Evolutionary conservation across 495 filamentous ascomycete species (phyloP).

Genomic region (Copromyces sp.): DNA sequence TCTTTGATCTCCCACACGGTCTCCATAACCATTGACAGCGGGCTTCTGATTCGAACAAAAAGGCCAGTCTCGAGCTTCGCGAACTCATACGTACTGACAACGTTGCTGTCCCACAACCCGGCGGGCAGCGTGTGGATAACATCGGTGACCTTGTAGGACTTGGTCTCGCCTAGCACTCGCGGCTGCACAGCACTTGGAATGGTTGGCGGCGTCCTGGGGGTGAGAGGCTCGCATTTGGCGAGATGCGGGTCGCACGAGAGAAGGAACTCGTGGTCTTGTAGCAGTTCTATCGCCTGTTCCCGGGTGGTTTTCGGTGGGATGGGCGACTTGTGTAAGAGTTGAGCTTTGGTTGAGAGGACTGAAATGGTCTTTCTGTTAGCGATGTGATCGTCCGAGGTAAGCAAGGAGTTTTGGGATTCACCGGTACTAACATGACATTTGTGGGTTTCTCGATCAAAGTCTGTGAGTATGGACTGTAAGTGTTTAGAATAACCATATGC

Average conservation of each 20-base stretch:
- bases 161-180: slow-evolving; percentile 1
- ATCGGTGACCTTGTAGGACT: slow-evolving; percentile 23
- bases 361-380: neutral
- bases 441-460: neutral
- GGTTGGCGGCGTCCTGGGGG: slow-evolving; percentile 6
- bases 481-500: neutral
- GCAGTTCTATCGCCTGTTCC: slow-evolving; percentile 47
- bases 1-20: slow-evolving; percentile 30
- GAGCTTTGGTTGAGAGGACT: slow-evolving; percentile 33
- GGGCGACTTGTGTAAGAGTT: slow-evolving; percentile 45
- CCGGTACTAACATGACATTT: slow-evolving; percentile 22
- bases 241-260: slow-evolving; percentile 35
- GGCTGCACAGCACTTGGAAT: slow-evolving; percentile 13
- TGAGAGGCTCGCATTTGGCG: slow-evolving; percentile 23
- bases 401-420: neutral
- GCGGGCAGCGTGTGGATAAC: slow-evolving; percentile 30
- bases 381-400: neutral
- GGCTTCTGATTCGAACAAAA: slow-evolving; percentile 36
- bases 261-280: slow-evolving; percentile 49
- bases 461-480: no score
- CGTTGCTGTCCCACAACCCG: slow-evolving; percentile 35
- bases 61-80: slow-evolving; percentile 28
- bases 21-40: slow-evolving; percentile 36
- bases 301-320: slow-evolving; percentile 47
- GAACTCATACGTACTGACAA: slow-evolving; percentile 38